Base-by-base conservation (phyloP, 2,329 filamentous ascomycete species). In the Madurella mycetomatis region DNA sequence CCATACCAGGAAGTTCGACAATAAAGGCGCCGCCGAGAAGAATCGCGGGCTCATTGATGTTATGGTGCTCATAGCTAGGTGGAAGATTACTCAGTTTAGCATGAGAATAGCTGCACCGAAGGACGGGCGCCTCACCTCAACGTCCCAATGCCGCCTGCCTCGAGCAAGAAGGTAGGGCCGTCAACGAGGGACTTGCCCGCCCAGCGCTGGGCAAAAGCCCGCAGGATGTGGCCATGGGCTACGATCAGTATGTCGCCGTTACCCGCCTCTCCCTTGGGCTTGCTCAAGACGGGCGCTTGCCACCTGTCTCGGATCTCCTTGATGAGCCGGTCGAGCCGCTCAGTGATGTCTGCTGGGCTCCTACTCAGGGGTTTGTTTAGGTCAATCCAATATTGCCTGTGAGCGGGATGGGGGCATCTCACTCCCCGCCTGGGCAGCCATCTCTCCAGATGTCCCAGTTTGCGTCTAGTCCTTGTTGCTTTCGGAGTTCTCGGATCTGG, bases 391-490 rank as follows among this genome's bases (percentile, higher is more conserved):
- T 25, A n/a, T 7, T 7, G 31, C 16, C 13, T 19, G 13, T 8
- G 17, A 15, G 15, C 12, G 2, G 9, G 12, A 16, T 16, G 19
- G 43, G 18, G 18, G 13, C 8, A 7, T 78, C 83, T 70, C 72
- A 88, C 86, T 95, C 90, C 69, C 91, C 91, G 2, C 85, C 88
- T 1, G 86, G 87, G 70, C 90, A 95, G 0, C 90, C 90, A 67
- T 95, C 90, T n/a, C 75, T 77, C 90, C 90, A 95, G 60, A 95
- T 95, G 72, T 94, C 87, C 90, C 90, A 95, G 19, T 72, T 69
- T 4, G 74, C 77, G 41, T 74, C 61, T 17, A 80, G 73, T 8
- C 87, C 88, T 55, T 82, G 74, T 64, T 79, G 74, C 56, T 72
- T 76, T 48, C 81, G 80, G 61, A 73, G 65, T 49, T 77, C 76